Evolutionary conservation across 2,329 filamentous ascomycete species (phyloP).

Genomic region (Aspergillus sojae): DNA sequence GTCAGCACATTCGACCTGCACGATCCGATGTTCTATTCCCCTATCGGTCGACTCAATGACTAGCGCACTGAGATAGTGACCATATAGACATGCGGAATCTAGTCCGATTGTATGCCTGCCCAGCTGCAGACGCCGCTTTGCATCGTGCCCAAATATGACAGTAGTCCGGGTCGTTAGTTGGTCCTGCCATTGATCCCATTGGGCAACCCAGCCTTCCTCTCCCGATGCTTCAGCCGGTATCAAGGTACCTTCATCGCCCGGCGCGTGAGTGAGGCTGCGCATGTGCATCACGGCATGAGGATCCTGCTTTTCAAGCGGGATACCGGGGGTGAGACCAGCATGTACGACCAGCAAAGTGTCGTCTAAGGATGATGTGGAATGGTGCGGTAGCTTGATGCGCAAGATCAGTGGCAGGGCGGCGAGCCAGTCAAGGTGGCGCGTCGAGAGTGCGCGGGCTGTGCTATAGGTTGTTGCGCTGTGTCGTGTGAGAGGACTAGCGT

Average conservation of each 20-base stretch:
- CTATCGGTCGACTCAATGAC: conserved; percentile 25
- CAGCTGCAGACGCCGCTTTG: conserved; percentile 25
- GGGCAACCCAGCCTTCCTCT: conserved; percentile 23
- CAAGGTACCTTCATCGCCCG: not conserved
- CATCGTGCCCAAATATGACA: conserved; percentile 28
- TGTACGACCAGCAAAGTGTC: conserved; percentile 22
- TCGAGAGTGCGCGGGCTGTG: conserved; percentile 11
- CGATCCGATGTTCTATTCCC: not conserved
- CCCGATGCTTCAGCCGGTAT: conserved; percentile 16
- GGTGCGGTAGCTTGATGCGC: conserved; percentile 17
- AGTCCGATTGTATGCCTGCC: conserved; percentile 25
- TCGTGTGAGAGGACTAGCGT: not conserved
- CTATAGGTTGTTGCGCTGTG: not conserved
- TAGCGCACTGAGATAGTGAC: conserved; percentile 22
- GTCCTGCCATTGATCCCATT: conserved; percentile 28
- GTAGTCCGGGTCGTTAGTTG: conserved; percentile 17
- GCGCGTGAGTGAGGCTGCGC: conserved; percentile 16
- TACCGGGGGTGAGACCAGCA: conserved; percentile 22
- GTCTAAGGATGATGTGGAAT: conserved; percentile 1
- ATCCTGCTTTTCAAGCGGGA: conserved; percentile 22
- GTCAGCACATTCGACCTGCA: not conserved
- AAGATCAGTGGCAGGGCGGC: conserved; percentile 25
- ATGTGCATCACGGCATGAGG: conserved; percentile 23
- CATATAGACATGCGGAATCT: conserved; percentile 26
- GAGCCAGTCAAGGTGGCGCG: conserved; percentile 22